Evolutionary conservation across 2,329 filamentous ascomycete genomes (phyloP), one percentile per base, ranked within the genome.

Genomic region (Xylaria polymorpha): DNA sequence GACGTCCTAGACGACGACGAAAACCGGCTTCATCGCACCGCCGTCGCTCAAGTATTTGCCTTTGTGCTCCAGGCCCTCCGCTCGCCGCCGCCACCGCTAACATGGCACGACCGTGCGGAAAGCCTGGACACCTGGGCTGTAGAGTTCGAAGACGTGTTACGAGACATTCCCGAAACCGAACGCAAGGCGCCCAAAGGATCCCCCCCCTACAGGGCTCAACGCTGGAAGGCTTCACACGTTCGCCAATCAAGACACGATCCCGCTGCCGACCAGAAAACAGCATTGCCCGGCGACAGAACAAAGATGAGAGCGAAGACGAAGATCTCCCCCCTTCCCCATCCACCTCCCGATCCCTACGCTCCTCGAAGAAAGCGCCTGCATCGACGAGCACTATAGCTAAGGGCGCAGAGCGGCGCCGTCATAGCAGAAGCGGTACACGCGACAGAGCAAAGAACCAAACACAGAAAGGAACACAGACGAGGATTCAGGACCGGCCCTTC

Each of bases 31-130:
- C 72, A 82, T 68, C 72, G 72, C 22, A 83, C 80, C 0, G 80
- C 81, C 25, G 77, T 80, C 56, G 77, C 78, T 0, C 78, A 82
- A 68, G 77, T 81, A 32, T 80, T 83, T 59, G 77, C 80, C 51
- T 82, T 83, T 37, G 67, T 79, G 22, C 71, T 83, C 62, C 75
- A 78, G 65, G 78, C 79, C 39, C 69, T 81, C 55, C 70, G 68
- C 58, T 67, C 73, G 7, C 46, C 51, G n/a, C 77, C 76, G n/a
- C 79, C 77, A 1, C 68, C 72, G 6, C 15, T 29, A 29, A 67
- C 72, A 1, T 83, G 77, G 81, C 73, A 79, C 63, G 73, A 81
- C 51, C 69, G 65, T 12, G 72, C 78, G 37, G 66, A 67, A 22
- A 53, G 57, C 6, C 77, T 82, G 61, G 74, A 74, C 35, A 77